Evolutionary conservation across 2,329 filamentous ascomycete genomes (phyloP), one percentile per base, ranked within the genome.

Genomic region (Clathrospora elynae): DNA sequence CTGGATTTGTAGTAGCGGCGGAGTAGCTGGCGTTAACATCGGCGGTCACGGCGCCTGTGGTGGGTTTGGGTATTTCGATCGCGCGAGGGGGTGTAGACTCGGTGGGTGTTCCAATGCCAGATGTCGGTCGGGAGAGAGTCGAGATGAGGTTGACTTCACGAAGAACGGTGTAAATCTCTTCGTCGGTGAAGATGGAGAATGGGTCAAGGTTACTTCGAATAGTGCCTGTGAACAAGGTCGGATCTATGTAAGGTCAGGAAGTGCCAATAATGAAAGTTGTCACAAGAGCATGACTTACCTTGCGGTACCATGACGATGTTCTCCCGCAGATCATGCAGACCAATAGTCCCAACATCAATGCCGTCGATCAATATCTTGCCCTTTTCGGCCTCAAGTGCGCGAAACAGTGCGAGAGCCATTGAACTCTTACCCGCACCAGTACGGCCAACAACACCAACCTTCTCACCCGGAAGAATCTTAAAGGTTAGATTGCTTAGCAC

Each of bases 381-480:
- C 54, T 83, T 80, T 60, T 96, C 90, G 1, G 93, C 90, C 71
- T 99, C 93, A 2, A 99, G 77, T 1, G 90, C 90, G 43, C 93
- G 85, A 83, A 99, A 97, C 17, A 99, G 79, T 4, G 93, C 92
- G 48, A 97, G 77, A 0, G 93, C 91, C 38, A 99, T 78, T 3
- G 93, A 97, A 66, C 90, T 96, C 78, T 99, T 99, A 44, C 93
- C 93, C 4, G 93, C 93, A 49, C 93, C 93, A 0, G 93, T 99
- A 48, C 93, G 84, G 39, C 93, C 93, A 19, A 97, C 93, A 43
- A 99, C 95, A 44, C 93, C 93, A 12, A 99, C 88, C 76, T 96
- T 96, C 72, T 99, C 90, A 20, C 83, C 83, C 1, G 91, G 83
- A 18, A 85, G 78, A 50, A 99, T 91, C 65, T 87, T 89, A 77